These are phyloP conservation scores for Suillus luteus DNA, from an alignment of 768 basidiomycete species.

Conservation along the genomic window DNA sequence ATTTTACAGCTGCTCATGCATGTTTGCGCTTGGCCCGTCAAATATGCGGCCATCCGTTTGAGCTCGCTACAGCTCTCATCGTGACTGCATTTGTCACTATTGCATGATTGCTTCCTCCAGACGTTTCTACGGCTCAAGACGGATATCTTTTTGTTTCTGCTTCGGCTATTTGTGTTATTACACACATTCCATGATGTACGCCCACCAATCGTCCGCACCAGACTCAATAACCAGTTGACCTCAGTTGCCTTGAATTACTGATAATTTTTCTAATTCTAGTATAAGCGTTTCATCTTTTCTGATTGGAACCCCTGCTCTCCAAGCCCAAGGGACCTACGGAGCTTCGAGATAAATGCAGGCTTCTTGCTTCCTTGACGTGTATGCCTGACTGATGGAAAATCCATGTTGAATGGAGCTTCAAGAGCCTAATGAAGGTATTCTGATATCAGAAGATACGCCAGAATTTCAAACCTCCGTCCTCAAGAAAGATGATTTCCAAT, in stretches of 20 bases:
- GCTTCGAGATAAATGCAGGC: not conserved
- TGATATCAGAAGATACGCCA: not conserved
- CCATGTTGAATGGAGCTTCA: not conserved
- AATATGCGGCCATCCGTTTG: not conserved
- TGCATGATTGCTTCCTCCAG: too few relatives aligned
- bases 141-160: not conserved
- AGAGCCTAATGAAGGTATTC: not conserved
- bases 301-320: not conserved
- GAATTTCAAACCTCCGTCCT: not conserved
- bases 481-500: not conserved
- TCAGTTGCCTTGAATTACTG: not conserved
- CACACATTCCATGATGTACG: too few relatives aligned
- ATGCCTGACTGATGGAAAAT: not conserved
- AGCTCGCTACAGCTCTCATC: not conserved
- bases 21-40: not conserved
- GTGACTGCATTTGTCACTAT: too few relatives aligned
- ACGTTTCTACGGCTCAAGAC: too few relatives aligned
- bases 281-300: not conserved
- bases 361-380: not conserved
- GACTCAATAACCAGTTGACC: not conserved
- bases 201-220: not conserved
- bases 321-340: too few relatives aligned
- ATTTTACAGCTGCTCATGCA: not conserved
- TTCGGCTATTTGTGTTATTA: not conserved
- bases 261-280: not conserved